These are phyloP conservation scores for Gynandropsis gynandra DNA, from an alignment of 345 rosid species.

Conservation along the genomic window DNA sequence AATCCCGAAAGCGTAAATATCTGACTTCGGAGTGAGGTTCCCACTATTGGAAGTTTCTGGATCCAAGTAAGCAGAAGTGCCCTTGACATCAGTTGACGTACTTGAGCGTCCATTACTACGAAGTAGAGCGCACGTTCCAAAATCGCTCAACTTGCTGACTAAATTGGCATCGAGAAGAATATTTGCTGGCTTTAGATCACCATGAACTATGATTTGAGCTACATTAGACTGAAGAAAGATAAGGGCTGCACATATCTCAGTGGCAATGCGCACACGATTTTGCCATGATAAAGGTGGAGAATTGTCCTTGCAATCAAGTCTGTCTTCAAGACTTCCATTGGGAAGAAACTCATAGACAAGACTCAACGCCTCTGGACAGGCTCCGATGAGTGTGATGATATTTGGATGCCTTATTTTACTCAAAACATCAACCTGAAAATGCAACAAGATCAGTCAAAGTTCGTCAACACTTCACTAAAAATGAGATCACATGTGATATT, in stretches of 20 bases:
- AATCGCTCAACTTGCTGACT: slow-evolving; percentile 77
- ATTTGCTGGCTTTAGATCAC: slow-evolving; percentile 82
- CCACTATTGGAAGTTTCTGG: slow-evolving; percentile 67
- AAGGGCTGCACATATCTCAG: slow-evolving; percentile 77
- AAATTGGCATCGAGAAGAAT: slow-evolving; percentile 72
- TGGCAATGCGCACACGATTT: slow-evolving; percentile 66
- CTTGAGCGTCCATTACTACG: slow-evolving; percentile 29
- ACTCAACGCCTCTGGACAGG: slow-evolving; percentile 80
- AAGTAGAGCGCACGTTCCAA: slow-evolving; percentile 63
- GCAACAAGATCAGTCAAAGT: slow-evolving; percentile 20
- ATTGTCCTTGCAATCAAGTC: slow-evolving; percentile 68
- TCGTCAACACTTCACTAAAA: slow-evolving; percentile 12
- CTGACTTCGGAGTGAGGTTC: slow-evolving; percentile 78
- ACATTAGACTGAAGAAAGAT: slow-evolving; percentile 78
- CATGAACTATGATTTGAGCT: slow-evolving; percentile 79
- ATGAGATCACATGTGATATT: no score
- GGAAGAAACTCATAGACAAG: slow-evolving; percentile 80
- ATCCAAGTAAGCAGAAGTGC: slow-evolving; percentile 70
- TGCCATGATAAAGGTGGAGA: slow-evolving; percentile 87
- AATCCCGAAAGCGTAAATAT: slow-evolving; percentile 81
- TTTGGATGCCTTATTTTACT: slow-evolving; percentile 87
- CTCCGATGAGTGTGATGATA: slow-evolving; percentile 76
- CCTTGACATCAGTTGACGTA: slow-evolving; percentile 57
- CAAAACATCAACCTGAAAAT: slow-evolving; percentile 67
- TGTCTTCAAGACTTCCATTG: slow-evolving; percentile 93